These are phyloP conservation scores for Graphiopsis chlorocephala DNA, from an alignment of 2,329 filamentous ascomycete genomes.

Conservation along the genomic window DNA sequence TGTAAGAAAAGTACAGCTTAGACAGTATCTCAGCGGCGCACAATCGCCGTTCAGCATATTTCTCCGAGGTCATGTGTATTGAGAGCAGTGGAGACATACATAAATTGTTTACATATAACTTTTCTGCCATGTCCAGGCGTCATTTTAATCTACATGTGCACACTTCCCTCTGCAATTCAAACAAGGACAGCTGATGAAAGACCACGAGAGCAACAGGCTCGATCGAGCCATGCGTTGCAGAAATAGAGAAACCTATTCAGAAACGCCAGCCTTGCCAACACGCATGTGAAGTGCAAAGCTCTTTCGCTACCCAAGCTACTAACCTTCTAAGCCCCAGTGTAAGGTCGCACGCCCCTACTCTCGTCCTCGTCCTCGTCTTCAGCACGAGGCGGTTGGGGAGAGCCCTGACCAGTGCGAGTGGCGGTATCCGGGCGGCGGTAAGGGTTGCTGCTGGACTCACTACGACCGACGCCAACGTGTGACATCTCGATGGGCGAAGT, in stretches of 20 bases:
- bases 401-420: neutral
- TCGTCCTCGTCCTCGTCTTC: conserved; percentile 24
- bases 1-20: neutral
- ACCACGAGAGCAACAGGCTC: conserved; percentile 12
- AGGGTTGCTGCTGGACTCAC: conserved; percentile 24
- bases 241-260: neutral
- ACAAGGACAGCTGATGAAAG: neutral
- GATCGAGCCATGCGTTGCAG: neutral
- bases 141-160: neutral
- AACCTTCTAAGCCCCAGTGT: conserved; percentile 23
- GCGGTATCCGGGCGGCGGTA: conserved; percentile 19
- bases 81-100: neutral
- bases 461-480: conserved; percentile 20
- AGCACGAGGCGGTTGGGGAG: conserved; percentile 4
- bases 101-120: neutral
- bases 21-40: neutral
- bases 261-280: neutral
- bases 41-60: neutral
- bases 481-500: conserved; percentile 22
- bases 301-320: neutral
- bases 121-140: neutral
- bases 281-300: neutral
- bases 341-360: conserved; percentile 20
- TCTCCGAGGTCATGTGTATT: neutral
- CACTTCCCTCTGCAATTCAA: neutral